Evolutionary conservation across 2,329 filamentous ascomycete species (phyloP).

Genomic region (Fusarium longipes): DNA sequence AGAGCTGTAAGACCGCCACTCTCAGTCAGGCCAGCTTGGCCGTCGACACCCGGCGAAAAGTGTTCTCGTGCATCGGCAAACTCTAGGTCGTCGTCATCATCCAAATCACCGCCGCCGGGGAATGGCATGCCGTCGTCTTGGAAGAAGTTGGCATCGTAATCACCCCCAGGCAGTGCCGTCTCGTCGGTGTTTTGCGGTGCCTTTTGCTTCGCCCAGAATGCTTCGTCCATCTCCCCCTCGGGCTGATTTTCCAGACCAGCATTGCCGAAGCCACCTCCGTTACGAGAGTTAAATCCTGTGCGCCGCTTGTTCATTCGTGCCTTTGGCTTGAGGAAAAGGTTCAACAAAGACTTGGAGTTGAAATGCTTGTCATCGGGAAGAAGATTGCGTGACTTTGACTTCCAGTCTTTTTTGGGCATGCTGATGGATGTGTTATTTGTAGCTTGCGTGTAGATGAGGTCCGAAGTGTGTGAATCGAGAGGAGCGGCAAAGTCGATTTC

Average conservation of each 20-base stretch:
- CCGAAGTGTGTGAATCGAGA: constrained; percentile 75
- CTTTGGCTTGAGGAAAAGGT: constrained; percentile 94
- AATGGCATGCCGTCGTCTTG: constrained; percentile 84
- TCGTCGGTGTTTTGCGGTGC: constrained; percentile 65
- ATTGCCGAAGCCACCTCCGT: constrained; percentile 56
- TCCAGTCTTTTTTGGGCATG: constrained; percentile 94
- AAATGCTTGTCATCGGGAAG: constrained; percentile 98
- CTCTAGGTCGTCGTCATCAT: constrained; percentile 74
- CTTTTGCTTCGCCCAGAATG: constrained; percentile 88
- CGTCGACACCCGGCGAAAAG: constrained; percentile 74
- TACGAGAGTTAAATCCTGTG: constrained; percentile 59
- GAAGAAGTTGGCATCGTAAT: constrained; percentile 98
- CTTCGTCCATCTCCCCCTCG: constrained; percentile 89
- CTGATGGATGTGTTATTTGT: constrained; percentile 83
- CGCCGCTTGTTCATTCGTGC: constrained; percentile 80
- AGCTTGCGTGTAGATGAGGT: constrained; percentile 84
- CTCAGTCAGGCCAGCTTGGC: constrained; percentile 59
- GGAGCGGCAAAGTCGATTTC: constrained; percentile 89
- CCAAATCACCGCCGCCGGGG: constrained; percentile 67
- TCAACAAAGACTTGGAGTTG: constrained; percentile 89
- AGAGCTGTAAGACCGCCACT: constrained; percentile 62
- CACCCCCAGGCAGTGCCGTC: constrained; percentile 71
- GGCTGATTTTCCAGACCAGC: constrained; percentile 62
- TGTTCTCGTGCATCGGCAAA: constrained; percentile 86
- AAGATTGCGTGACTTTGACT: constrained; percentile 90